Evolutionary conservation across 371 early-diverging fungal genomes (phyloP).

Genomic region (Mucor saturninus): DNA sequence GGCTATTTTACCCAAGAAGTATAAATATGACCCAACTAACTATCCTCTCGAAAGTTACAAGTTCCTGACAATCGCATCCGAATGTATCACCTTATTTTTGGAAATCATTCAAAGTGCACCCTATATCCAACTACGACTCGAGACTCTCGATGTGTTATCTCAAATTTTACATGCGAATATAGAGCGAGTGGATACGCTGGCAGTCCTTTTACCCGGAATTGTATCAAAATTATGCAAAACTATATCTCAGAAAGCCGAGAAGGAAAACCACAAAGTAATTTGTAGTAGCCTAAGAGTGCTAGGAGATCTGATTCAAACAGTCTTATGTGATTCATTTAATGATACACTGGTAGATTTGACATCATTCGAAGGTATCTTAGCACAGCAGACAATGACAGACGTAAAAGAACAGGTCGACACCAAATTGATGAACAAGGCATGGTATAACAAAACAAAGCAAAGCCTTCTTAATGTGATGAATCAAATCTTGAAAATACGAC

Average conservation of each 20-base stretch:
- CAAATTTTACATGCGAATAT: slow-evolving; percentile 41
- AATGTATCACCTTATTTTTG: slow-evolving; percentile 36
- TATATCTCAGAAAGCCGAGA: slow-evolving; percentile 45
- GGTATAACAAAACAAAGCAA: slow-evolving; percentile 38
- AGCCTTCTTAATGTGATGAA: slow-evolving; percentile 30
- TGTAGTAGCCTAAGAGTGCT: slow-evolving; percentile 42
- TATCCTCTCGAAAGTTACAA: no score
- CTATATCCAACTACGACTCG: slow-evolving; percentile 43
- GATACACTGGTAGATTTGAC: slow-evolving; percentile 13
- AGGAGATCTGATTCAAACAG: slow-evolving; percentile 39
- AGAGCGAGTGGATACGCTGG: slow-evolving; percentile 35
- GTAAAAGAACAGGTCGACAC: neutral
- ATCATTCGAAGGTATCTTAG: slow-evolving; percentile 34
- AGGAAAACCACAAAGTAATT: slow-evolving; percentile 55
- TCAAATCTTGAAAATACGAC: slow-evolving; percentile 36
- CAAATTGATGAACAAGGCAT: slow-evolving; percentile 19
- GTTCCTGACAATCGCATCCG: slow-evolving; percentile 37
- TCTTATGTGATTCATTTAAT: slow-evolving; percentile 44
- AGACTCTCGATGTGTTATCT: slow-evolving; percentile 36
- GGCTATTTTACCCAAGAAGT: slow-evolving; percentile 29
- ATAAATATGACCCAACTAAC: slow-evolving; percentile 8
- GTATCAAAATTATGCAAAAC: slow-evolving; percentile 46
- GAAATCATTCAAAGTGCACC: slow-evolving; percentile 35
- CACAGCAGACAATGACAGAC: neutral
- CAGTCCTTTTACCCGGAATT: slow-evolving; percentile 50